These are phyloP conservation scores for Crithidia expoeki DNA, from an alignment of 208 protist species.

Conservation along the genomic window DNA sequence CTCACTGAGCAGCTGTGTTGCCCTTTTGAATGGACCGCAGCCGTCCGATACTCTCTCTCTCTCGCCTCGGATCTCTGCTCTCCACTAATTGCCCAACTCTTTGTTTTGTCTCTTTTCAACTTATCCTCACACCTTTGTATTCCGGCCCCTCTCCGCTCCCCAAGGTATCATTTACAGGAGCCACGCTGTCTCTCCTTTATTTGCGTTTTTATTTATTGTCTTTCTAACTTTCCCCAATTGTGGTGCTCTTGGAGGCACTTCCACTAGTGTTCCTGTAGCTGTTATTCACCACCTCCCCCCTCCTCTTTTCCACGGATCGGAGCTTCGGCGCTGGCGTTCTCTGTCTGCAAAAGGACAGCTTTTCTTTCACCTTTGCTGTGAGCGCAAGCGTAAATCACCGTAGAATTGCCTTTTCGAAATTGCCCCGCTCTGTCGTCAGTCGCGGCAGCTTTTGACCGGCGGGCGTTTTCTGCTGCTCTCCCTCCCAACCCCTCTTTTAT, in stretches of 20 bases:
- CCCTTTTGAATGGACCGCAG: too few relatives aligned
- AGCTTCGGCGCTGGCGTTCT: not conserved
- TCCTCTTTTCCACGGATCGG: not conserved
- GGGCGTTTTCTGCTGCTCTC: too few relatives aligned
- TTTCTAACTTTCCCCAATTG: not conserved
- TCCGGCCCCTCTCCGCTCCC: not conserved
- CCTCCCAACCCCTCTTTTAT: too few relatives aligned
- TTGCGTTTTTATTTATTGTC: not conserved
- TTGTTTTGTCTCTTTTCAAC: not conserved
- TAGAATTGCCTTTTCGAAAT: too few relatives aligned
- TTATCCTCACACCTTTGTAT: not conserved
- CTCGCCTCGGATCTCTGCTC: too few relatives aligned
- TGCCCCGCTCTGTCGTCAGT: too few relatives aligned
- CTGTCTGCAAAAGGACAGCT: not conserved
- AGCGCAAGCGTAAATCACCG: not conserved
- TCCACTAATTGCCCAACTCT: not conserved
- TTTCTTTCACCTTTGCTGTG: not conserved
- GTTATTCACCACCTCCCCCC: not conserved
- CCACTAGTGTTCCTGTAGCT: conserved; percentile 2
- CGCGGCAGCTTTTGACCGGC: too few relatives aligned
- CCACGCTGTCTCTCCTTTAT: not conserved
- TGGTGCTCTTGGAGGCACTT: not conserved
- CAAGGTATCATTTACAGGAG: not conserved
- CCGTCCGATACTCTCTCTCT: too few relatives aligned
- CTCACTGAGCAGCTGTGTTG: too few relatives aligned